These are phyloP conservation scores for Tetrahymena malaccensis DNA, from an alignment of 73 alveolate genomes.

Conservation along the genomic window DNA sequence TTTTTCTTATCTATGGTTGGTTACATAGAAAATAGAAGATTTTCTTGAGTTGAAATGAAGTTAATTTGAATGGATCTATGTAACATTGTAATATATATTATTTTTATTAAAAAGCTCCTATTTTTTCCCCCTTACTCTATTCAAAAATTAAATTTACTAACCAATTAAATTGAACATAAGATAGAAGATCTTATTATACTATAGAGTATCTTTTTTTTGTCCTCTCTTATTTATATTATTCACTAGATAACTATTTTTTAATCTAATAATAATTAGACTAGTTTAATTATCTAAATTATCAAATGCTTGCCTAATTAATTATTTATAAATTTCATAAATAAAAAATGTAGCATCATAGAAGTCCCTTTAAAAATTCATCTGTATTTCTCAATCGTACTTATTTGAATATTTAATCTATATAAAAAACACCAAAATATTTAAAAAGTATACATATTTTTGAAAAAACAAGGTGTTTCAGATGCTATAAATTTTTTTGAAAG, in stretches of 20 bases:
- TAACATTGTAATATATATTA: neutral
- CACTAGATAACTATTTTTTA: neutral
- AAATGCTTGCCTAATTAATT: too few species aligned
- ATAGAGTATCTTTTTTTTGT: too few species aligned
- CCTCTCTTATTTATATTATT: neutral
- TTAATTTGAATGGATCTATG: neutral
- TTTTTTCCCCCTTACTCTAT: neutral
- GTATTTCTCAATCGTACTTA: too few species aligned
- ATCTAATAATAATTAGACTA: neutral
- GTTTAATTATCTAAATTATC: neutral
- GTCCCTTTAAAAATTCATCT: too few species aligned
- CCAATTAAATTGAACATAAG: neutral
- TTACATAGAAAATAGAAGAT: neutral
- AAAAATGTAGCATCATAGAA: too few species aligned
- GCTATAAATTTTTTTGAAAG: too few species aligned
- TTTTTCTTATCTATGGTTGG: too few species aligned
- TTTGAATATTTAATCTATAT: too few species aligned
- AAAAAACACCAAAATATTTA: too few species aligned
- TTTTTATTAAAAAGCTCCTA: neutral
- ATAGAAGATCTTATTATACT: neutral
- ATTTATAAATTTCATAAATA: too few species aligned
- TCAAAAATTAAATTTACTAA: neutral
- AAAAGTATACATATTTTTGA: too few species aligned
- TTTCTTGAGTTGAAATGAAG: neutral
- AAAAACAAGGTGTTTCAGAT: too few species aligned